Evolutionary conservation across 1,284 basidiomycete genomes (phyloP), one percentile per base, ranked within the genome.

Genomic region (Leccinum angustisporum): DNA sequence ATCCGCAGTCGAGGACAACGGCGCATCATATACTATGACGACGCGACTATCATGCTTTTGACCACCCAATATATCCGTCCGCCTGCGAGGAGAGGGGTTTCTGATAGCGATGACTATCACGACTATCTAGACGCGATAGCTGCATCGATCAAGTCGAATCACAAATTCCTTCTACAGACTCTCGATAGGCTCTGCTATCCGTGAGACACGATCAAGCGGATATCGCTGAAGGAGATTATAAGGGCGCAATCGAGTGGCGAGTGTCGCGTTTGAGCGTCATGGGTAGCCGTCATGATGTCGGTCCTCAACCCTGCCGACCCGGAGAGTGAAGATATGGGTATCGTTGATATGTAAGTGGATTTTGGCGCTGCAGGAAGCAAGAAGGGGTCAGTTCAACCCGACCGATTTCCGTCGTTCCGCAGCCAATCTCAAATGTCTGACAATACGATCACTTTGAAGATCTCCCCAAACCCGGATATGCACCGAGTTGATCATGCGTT

Each of bases 151-250:
- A 79, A 80, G 65, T 75, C 81, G 53, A 87, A 89, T 64, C 73
- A 86, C 18, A 76, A 75, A 9, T 72, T 83, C 21, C 79, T 86
- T n/a, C 75, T 84, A 57, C 82, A 86, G 67, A 84, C 83, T 1
- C 74, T 91, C 8, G 86, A 90, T 55, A 27, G 27, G 79, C 78
- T 5, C 76, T 92, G 36, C 74, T 89, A 25, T 76, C 80, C 1
- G 71, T 90, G n/a, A 89, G 88, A 3, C 82, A 84, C 59, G 85
- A 88, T 59, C 90, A 92, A 72, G 86, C 83, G 3, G 83, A 86
- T 18, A 78, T 88, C 55, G 83, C 85, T 21, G 83, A 85, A 69
- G 84, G 82, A 55, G 86, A 89, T 61, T 90, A 90, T 73, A 84
- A 79, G 57, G 85, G 83, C 5, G 88, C 89, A 2, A 90, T 91